Evolutionary conservation across 345 rosid species (phyloP).

Genomic region (Eucalyptus tenuipes): DNA sequence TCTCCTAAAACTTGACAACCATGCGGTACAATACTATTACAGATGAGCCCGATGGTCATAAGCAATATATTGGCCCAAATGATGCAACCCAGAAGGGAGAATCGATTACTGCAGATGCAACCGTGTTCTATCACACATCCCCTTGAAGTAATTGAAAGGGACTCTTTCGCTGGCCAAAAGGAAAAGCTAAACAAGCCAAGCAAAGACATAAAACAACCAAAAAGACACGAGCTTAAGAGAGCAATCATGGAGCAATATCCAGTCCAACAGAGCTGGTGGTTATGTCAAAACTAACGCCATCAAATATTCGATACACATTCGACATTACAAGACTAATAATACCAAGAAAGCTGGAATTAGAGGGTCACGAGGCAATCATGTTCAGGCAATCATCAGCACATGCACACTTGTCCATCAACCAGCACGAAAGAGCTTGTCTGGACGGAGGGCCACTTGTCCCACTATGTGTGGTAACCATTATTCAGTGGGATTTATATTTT

Average conservation of each 20-base stretch:
- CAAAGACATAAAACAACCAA: background rate
- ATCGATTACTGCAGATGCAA: background rate
- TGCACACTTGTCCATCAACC: background rate
- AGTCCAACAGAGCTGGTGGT: background rate
- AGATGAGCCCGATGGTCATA: background rate
- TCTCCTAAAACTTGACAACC: background rate
- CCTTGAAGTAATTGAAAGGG: background rate
- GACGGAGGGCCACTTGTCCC: background rate
- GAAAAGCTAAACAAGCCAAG: background rate
- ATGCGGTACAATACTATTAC: background rate
- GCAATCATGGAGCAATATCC: background rate
- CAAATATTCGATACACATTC: background rate
- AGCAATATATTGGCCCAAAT: background rate
- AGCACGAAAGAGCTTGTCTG: background rate
- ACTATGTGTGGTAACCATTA: background rate
- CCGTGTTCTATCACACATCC: background rate
- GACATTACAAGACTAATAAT: background rate
- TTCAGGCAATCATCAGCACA: background rate
- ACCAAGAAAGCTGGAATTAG: background rate
- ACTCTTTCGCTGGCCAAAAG: background rate
- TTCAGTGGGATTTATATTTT: background rate
- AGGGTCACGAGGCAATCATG: background rate
- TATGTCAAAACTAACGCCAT: background rate
- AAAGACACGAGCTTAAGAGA: background rate
- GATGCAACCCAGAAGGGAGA: background rate